Conservation (phyloP, 148 eudicot genomes). For the Rhododendron ovatum region DNA sequence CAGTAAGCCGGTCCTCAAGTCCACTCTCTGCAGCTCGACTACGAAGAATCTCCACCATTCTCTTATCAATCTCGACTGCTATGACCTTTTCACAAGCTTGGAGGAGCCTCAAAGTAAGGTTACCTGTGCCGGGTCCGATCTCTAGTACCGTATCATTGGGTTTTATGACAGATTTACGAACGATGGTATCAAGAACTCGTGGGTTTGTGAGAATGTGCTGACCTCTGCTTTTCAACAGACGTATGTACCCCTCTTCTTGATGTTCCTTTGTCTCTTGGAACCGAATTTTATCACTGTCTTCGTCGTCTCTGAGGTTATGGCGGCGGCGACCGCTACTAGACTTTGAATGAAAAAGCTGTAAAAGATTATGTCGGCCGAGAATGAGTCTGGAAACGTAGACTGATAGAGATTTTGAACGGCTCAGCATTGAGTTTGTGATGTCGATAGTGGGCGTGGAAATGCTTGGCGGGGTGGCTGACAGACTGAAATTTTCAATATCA, state of each 20-base stretch:
- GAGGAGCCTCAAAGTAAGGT: slow-evolving; percentile 82
- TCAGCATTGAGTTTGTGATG: neutral
- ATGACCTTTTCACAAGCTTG: slow-evolving; percentile 66
- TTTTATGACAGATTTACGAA: slow-evolving; percentile 46
- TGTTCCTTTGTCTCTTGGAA: slow-evolving; percentile 15
- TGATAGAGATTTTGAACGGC: neutral
- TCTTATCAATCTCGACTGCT: slow-evolving; percentile 71
- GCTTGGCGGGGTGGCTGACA: too few species aligned
- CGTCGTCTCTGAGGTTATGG: slow-evolving; percentile 6
- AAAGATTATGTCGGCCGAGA: neutral
- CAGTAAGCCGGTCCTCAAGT: slow-evolving; percentile 43
- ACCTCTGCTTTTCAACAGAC: slow-evolving; percentile 69
- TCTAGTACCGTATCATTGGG: slow-evolving; percentile 77
- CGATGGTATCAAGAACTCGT: slow-evolving; percentile 76
- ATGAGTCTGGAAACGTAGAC: neutral
- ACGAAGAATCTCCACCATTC: slow-evolving; percentile 72
- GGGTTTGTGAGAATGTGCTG: slow-evolving; percentile 82
- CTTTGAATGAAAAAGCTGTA: slow-evolving; percentile 12
- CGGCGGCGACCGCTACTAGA: slow-evolving; percentile 10
- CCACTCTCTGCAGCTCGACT: slow-evolving; percentile 59
- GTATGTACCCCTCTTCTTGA: slow-evolving; percentile 34
- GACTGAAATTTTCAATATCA: too few species aligned
- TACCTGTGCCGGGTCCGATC: slow-evolving; percentile 97
- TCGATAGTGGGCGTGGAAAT: too few species aligned
- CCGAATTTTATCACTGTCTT: slow-evolving; percentile 19